A percentile compares a stretch with the other conserved stretches of the same genome.
phyloP scores from a whole-genome alignment of 2,329 filamentous ascomycete species.

The Huntiella moniliformis region DNA sequence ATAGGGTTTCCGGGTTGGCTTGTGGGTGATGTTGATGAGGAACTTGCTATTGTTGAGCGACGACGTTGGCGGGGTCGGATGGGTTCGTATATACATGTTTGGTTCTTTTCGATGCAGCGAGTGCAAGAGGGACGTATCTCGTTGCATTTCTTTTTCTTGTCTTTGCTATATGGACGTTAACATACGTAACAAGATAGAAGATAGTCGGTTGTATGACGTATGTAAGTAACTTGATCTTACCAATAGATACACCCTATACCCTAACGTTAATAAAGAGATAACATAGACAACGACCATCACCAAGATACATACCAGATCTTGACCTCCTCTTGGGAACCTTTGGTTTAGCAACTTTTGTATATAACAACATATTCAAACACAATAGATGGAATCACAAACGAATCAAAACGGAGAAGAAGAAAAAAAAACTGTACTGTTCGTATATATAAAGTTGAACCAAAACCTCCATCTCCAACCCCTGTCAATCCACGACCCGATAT shows the following conservation, averaged over 20 bases:
- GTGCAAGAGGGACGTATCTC: constrained; percentile 31
- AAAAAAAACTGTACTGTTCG: background rate
- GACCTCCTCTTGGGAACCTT: constrained; percentile 40
- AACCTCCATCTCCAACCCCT: no score
- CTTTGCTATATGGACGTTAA: constrained; percentile 6
- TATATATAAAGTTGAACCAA: background rate
- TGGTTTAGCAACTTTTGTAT: constrained; percentile 36
- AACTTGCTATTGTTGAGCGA: no score
- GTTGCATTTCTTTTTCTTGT: constrained; percentile 40
- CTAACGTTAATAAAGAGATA: background rate
- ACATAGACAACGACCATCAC: background rate
- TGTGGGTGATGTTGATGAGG: background rate
- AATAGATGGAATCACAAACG: background rate
- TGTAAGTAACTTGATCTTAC: constrained; percentile 1
- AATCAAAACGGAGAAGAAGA: background rate
- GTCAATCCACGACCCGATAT: no score
- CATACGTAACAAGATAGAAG: background rate
- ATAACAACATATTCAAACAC: constrained; percentile 31
- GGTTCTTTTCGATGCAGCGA: constrained; percentile 29
- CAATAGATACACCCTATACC: constrained; percentile 7
- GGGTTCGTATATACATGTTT: constrained; percentile 32
- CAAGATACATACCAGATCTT: constrained; percentile 31
- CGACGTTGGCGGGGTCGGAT: constrained; percentile 24
- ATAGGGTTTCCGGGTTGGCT: no score
- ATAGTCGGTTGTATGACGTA: background rate